Percentiles rank a stretch among this genome's conserved stretches.
Conservation (phyloP, 805 yeast species). For the Zygoascus flipseniorum region DNA sequence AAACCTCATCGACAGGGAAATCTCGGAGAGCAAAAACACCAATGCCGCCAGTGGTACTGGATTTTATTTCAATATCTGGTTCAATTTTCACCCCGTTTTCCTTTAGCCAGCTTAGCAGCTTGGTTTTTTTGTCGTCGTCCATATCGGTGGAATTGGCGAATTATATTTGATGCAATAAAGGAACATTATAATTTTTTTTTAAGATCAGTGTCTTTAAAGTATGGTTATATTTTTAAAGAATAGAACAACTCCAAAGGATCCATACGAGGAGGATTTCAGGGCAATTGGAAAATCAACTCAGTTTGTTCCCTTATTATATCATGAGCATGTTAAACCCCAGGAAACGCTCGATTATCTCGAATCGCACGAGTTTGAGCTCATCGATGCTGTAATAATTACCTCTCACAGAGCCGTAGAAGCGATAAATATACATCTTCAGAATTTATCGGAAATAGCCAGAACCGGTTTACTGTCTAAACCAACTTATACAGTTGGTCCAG, state of each 20-base stretch:
- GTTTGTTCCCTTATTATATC: slow-evolving; percentile 70
- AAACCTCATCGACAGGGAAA: slow-evolving; percentile 30
- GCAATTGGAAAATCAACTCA: slow-evolving; percentile 33
- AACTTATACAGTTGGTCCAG: slow-evolving; percentile 87
- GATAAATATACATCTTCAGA: slow-evolving; percentile 1
- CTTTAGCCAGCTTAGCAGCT: slow-evolving; percentile 45
- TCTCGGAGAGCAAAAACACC: slow-evolving; percentile 59
- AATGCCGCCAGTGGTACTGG: slow-evolving; percentile 52
- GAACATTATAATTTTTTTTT: neutral
- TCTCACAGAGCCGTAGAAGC: slow-evolving; percentile 90
- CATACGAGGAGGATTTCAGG: slow-evolving; percentile 43
- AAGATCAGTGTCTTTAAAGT: neutral
- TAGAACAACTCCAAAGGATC: slow-evolving; percentile 58
- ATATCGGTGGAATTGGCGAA: neutral
- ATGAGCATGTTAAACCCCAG: slow-evolving; percentile 44
- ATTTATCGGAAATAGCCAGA: slow-evolving; percentile 14
- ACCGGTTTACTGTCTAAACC: slow-evolving; percentile 25
- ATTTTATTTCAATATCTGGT: slow-evolving; percentile 36
- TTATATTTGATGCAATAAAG: neutral
- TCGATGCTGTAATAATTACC: slow-evolving; percentile 62
- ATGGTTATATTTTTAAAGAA: slow-evolving; percentile 53
- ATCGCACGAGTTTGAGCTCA: slow-evolving; percentile 34
- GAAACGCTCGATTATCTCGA: slow-evolving; percentile 38
- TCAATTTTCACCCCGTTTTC: slow-evolving; percentile 48
- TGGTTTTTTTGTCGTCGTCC: slow-evolving; percentile 13